phyloP scores from a whole-genome alignment of 2,329 filamentous ascomycete genomes.

The Fusarium burgessii region DNA sequence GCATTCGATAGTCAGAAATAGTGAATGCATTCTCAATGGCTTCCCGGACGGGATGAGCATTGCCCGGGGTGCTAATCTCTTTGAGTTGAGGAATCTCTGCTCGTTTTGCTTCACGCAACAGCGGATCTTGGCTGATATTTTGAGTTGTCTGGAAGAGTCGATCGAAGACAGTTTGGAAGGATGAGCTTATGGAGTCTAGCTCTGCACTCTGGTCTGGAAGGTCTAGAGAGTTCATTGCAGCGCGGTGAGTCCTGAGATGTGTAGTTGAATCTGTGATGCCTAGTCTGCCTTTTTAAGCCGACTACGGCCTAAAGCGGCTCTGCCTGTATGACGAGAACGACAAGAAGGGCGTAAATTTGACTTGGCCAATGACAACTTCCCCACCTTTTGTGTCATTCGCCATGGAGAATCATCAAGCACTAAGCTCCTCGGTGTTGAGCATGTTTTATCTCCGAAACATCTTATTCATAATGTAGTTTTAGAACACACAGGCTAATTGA shows the following conservation, averaged over 20 bases:
- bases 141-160: conserved; percentile 1
- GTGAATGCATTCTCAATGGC: conserved; percentile 16
- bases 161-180: conserved; percentile 13
- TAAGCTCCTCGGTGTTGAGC: background rate
- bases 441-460: fast-evolving
- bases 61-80: conserved; percentile 3
- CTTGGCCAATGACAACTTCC: background rate
- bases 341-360: background rate
- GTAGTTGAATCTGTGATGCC: fast-evolving
- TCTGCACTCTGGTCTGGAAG: background rate
- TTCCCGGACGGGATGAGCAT: background rate
- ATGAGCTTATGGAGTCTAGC: background rate
- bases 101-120: background rate
- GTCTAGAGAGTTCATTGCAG: background rate
- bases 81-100: background rate
- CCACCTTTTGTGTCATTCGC: conserved; percentile 2
- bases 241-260: fast-evolving
- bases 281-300: background rate
- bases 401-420: background rate
- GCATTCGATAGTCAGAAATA: conserved; percentile 12
- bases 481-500: background rate
- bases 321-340: background rate
- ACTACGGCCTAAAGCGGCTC: fast-evolving
- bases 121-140: background rate
- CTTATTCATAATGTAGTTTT: too few species aligned